These are phyloP conservation scores for Fusarium anthophilum DNA, from an alignment of 2,329 filamentous ascomycete genomes.

Conservation along the genomic window DNA sequence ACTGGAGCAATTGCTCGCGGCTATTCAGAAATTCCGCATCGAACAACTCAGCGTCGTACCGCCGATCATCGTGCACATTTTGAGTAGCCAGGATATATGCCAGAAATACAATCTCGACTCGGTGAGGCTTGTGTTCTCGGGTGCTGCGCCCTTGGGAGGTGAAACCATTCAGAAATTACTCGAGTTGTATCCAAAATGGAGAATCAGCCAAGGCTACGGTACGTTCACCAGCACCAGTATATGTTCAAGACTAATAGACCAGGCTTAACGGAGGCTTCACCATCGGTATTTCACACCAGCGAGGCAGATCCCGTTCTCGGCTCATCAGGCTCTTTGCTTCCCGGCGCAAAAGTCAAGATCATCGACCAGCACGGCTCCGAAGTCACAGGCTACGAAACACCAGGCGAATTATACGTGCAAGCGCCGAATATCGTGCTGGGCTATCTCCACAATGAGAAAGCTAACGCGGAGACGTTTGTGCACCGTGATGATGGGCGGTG, in stretches of 20 bases:
- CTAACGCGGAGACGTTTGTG: slow-evolving; percentile 81
- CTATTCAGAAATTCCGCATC: slow-evolving; percentile 27
- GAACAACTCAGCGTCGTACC: slow-evolving; percentile 29
- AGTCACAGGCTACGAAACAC: slow-evolving; percentile 73
- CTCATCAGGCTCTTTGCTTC: slow-evolving; percentile 74
- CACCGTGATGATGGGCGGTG: slow-evolving; percentile 69
- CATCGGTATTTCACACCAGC: slow-evolving; percentile 68
- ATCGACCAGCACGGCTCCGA: slow-evolving; percentile 73
- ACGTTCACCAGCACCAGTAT: not conserved
- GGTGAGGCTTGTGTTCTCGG: slow-evolving; percentile 23
- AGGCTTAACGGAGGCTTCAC: slow-evolving; percentile 79
- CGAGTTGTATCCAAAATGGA: slow-evolving; percentile 71
- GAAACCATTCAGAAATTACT: slow-evolving; percentile 73
- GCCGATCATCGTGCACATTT: slow-evolving; percentile 25
- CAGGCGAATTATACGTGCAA: slow-evolving; percentile 83
- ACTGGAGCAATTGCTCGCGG: slow-evolving; percentile 64
- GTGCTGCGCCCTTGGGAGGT: slow-evolving; percentile 75
- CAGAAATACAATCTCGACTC: slow-evolving; percentile 25
- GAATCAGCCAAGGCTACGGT: slow-evolving; percentile 78
- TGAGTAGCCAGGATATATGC: slow-evolving; percentile 9
- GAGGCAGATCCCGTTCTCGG: slow-evolving; percentile 71
- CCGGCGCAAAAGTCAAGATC: slow-evolving; percentile 70
- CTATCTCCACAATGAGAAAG: slow-evolving; percentile 86
- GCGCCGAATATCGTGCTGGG: slow-evolving; percentile 81
- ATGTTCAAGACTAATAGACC: not conserved